Evolutionary conservation across 192 early-diverging fungal genomes (phyloP).

Genomic region (Linnemannia elongata): DNA sequence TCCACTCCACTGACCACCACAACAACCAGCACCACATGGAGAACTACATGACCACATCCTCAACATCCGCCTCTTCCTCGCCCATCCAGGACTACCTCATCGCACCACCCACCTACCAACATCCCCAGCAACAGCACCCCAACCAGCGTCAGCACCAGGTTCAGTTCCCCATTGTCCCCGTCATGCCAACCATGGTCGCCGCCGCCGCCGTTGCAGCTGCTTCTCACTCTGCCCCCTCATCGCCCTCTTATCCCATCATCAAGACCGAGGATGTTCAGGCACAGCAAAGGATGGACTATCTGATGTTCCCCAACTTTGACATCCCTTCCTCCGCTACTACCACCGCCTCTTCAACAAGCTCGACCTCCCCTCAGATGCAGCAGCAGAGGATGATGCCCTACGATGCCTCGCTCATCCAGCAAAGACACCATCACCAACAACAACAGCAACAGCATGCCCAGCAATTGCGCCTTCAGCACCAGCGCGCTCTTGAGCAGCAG

Average conservation of each 20-base stretch:
- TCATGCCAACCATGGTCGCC: slow-evolving; percentile 15
- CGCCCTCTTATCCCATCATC: slow-evolving; percentile 41
- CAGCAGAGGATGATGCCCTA: slow-evolving; percentile 22
- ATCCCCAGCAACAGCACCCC: slow-evolving; percentile 28
- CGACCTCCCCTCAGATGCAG: slow-evolving; percentile 39
- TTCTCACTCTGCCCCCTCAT: slow-evolving; percentile 39
- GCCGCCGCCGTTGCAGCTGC: background rate
- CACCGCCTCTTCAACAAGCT: slow-evolving; percentile 2
- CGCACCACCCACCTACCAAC: slow-evolving; percentile 7
- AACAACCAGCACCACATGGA: slow-evolving; percentile 32
- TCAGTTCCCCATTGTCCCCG: slow-evolving; percentile 8
- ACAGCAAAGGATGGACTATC: slow-evolving; percentile 34
- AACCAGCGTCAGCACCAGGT: slow-evolving; percentile 44
- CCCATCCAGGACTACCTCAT: slow-evolving; percentile 46
- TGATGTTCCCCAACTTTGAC: slow-evolving; percentile 44
- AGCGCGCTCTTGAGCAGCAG: slow-evolving; percentile 27
- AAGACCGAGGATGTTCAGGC: slow-evolving; percentile 40
- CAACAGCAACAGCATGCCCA: slow-evolving; percentile 52
- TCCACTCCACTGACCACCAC: slow-evolving; percentile 22
- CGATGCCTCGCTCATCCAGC: slow-evolving; percentile 37
- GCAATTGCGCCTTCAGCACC: slow-evolving; percentile 35
- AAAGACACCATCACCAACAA: slow-evolving; percentile 41
- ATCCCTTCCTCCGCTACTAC: slow-evolving; percentile 1
- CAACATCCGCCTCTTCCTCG: slow-evolving; percentile 28
- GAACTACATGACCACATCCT: slow-evolving; percentile 21